These are phyloP conservation scores for Neonectria punicea DNA, from an alignment of 2,329 filamentous ascomycete genomes.

Conservation along the genomic window DNA sequence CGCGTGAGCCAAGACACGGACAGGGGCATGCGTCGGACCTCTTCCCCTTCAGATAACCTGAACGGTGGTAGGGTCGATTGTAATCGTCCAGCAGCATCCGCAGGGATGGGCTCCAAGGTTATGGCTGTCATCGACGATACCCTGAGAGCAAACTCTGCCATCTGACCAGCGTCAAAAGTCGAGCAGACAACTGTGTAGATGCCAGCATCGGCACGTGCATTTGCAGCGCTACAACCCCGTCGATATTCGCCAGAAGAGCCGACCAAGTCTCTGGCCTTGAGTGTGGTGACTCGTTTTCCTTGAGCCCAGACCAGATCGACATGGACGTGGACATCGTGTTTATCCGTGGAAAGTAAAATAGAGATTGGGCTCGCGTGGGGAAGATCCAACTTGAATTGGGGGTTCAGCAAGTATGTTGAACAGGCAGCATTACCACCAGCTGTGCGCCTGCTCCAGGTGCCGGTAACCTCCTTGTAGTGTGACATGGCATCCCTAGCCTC, in stretches of 20 bases:
- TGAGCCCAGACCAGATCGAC: constrained; percentile 84
- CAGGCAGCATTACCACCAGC: constrained; percentile 87
- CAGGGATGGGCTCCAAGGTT: constrained; percentile 68
- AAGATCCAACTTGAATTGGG: constrained; percentile 80
- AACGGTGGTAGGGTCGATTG: constrained; percentile 67
- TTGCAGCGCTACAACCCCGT: constrained; percentile 78
- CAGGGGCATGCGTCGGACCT: constrained; percentile 54
- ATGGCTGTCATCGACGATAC: constrained; percentile 73
- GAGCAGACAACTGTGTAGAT: constrained; percentile 90
- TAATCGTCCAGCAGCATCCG: constrained; percentile 80
- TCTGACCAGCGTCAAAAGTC: constrained; percentile 85
- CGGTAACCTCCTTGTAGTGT: constrained; percentile 66
- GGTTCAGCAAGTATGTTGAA: constrained; percentile 82
- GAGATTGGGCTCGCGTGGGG: constrained; percentile 69
- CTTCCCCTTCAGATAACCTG: constrained; percentile 58
- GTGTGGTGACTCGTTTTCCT: constrained; percentile 75
- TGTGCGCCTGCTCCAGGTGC: constrained; percentile 80
- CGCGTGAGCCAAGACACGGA: constrained; percentile 64
- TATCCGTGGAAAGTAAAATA: constrained; percentile 76
- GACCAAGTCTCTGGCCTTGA: constrained; percentile 81
- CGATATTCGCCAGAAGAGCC: constrained; percentile 90
- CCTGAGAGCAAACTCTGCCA: constrained; percentile 77
- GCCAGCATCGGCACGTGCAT: constrained; percentile 72
- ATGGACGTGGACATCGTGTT: constrained; percentile 78
- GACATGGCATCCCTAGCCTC: constrained; percentile 70